These are phyloP conservation scores for Thyridium curvatum DNA, from an alignment of 2,329 filamentous ascomycete genomes.

Conservation along the genomic window DNA sequence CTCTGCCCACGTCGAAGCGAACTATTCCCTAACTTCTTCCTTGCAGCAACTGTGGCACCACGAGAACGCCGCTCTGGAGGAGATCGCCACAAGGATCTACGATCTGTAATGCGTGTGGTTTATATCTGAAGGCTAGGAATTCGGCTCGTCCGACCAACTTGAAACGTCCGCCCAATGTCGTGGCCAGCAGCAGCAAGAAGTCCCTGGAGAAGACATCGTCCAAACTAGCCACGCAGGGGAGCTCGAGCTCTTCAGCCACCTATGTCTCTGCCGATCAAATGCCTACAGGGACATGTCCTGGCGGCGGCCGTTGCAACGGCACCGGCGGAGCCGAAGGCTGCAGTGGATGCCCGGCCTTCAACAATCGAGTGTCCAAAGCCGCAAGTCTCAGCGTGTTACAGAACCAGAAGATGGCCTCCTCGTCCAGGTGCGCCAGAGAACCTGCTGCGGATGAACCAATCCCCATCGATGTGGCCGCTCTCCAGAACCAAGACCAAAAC, in stretches of 20 bases:
- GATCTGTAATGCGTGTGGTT: slow-evolving; percentile 95
- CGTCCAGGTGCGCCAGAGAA: slow-evolving; percentile 14
- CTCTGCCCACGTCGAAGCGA: background rate
- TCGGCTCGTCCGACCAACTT: slow-evolving; percentile 84
- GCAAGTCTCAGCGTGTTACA: slow-evolving; percentile 61
- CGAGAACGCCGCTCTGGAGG: slow-evolving; percentile 89
- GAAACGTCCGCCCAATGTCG: slow-evolving; percentile 63
- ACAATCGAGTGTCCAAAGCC: slow-evolving; percentile 89
- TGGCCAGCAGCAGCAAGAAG: slow-evolving; percentile 37
- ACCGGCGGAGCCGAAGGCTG: slow-evolving; percentile 94
- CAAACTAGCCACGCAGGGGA: slow-evolving; percentile 29
- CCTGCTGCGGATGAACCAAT: slow-evolving; percentile 26
- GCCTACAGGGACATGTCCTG: slow-evolving; percentile 82
- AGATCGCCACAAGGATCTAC: slow-evolving; percentile 87
- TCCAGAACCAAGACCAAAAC: slow-evolving; percentile 36
- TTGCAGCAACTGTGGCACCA: slow-evolving; percentile 86
- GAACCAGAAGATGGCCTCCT: slow-evolving; percentile 23
- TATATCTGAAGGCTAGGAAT: slow-evolving; percentile 92
- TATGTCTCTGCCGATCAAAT: slow-evolving; percentile 74
- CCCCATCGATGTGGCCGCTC: slow-evolving; percentile 43
- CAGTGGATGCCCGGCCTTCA: slow-evolving; percentile 93
- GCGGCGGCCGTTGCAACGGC: slow-evolving; percentile 90
- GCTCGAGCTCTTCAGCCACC: slow-evolving; percentile 47
- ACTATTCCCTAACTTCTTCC: background rate
- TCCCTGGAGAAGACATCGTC: slow-evolving; percentile 31